Evolutionary conservation across 805 yeast species (phyloP), one percentile per base, ranked within the genome.

Genomic region (Spathaspora girioi): DNA sequence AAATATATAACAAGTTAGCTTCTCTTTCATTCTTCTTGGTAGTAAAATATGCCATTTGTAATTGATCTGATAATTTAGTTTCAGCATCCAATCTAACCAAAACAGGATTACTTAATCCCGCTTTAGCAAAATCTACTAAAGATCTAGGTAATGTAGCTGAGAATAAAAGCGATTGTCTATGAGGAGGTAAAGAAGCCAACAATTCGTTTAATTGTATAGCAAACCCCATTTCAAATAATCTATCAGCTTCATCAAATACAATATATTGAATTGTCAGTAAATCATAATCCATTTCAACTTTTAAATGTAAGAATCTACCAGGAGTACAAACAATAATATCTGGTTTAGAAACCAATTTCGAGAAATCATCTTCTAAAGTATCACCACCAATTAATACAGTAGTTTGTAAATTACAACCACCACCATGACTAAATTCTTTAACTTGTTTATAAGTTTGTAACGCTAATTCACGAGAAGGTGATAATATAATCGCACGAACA

Each of bases 401-500:
- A 15, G 89, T 76, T 59, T 97, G 80, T 57, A 94, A 76, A 61
- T 90, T 96, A 0, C 96, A 83, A 5, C 96, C 96, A 53, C 96
- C 83, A 5, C 96, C 96, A 53, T 76, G 81, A 14, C 92, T 71
- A 65, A 94, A 93, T 50, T 94, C 99, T 61, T 88, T 89, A 35
- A 93, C 86, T 53, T 89, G 96, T 63, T 83, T 89, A 64, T 80
- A 80, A 0, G 99, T 94, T 69, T 94, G 99, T 60, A 89, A 68
- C 0, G 99, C 99, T 70, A 94, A 77, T 70, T 94, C 99, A 79
- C 99, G 85, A 54, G 96, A 89, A 18, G 99, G 99, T 0, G 98
- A 89, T 51, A 94, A 68, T 51, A 94, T 84, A 35, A 94, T 76
- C 0, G 97, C 97, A 58, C 99, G 79, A 1, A 85, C 85, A 55